Conservation (phyloP, 805 yeast genomes). For the Ogataea sp. region DNA sequence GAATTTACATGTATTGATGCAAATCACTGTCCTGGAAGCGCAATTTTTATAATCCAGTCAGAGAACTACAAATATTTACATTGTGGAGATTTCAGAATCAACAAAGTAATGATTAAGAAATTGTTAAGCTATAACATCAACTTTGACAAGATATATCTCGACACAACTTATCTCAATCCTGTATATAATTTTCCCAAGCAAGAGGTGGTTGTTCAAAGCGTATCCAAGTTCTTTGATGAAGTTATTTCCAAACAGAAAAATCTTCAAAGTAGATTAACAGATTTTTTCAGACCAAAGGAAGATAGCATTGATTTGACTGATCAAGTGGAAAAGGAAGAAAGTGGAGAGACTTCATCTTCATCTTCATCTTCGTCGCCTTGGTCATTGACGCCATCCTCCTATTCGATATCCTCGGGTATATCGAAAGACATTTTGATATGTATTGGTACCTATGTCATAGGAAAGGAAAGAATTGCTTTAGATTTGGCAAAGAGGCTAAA, state of each 20-base stretch:
- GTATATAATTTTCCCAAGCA: conserved; percentile 74
- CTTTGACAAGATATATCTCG: conserved; percentile 67
- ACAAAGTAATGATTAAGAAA: conserved; percentile 38
- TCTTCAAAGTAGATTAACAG: conserved; percentile 28
- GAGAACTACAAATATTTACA: conserved; percentile 45
- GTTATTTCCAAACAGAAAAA: conserved; percentile 17
- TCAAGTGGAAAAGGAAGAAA: conserved; percentile 4
- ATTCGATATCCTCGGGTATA: no score
- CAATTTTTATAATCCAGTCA: conserved; percentile 61
- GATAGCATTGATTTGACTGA: no score
- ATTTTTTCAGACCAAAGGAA: conserved; percentile 18
- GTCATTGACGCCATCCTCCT: no score
- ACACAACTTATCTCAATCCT: conserved; percentile 84
- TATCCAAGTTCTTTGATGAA: conserved; percentile 41
- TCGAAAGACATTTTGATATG: conserved; percentile 34
- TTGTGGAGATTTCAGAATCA: conserved; percentile 90
- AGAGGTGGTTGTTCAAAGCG: conserved; percentile 49
- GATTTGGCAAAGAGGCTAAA: conserved; percentile 44
- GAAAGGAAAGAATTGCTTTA: conserved; percentile 82
- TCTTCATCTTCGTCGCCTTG: no score
- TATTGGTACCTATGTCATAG: conserved; percentile 87
- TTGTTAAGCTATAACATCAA: conserved; percentile 12
- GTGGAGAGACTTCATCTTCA: conserved; percentile 21
- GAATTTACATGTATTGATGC: conserved; percentile 69
- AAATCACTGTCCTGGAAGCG: conserved; percentile 97